These are phyloP conservation scores for Suillus fuscotomentosus DNA, from an alignment of 768 basidiomycete species.

Conservation along the genomic window DNA sequence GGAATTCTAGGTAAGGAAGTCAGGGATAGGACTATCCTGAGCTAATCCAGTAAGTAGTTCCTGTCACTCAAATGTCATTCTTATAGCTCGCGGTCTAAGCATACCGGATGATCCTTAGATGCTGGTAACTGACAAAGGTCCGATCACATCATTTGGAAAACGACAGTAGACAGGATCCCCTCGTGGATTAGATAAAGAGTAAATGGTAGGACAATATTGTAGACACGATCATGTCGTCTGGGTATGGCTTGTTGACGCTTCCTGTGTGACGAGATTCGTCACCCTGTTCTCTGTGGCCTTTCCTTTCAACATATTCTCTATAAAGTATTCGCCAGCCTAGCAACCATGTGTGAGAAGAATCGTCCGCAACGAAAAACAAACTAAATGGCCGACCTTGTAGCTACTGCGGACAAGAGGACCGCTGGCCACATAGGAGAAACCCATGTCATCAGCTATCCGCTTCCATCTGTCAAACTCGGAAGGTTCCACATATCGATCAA, in stretches of 20 bases:
- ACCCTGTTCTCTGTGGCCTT: slow-evolving; percentile 47
- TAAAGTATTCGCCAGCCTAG: slow-evolving; percentile 95
- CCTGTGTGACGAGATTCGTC: slow-evolving; percentile 29
- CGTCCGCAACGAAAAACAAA: background rate
- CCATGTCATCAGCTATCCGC: slow-evolving; percentile 84
- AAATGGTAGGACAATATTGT: background rate
- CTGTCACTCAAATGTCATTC: background rate
- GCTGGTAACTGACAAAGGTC: background rate
- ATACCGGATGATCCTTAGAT: background rate
- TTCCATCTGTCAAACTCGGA: slow-evolving; percentile 93
- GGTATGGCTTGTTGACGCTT: slow-evolving; percentile 4
- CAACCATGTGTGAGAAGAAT: slow-evolving; percentile 6
- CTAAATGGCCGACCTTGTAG: slow-evolving; percentile 75
- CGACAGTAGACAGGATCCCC: background rate
- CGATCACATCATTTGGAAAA: background rate
- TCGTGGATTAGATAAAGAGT: background rate
- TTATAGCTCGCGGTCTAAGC: background rate
- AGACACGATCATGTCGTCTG: background rate
- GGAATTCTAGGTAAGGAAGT: background rate
- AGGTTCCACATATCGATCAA: slow-evolving; percentile 93
- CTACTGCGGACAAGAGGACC: slow-evolving; percentile 95
- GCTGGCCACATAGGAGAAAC: slow-evolving; percentile 96
- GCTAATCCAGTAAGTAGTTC: background rate
- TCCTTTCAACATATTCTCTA: slow-evolving; percentile 82
- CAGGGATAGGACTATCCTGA: background rate